Conservation (phyloP, 2,329 filamentous ascomycete genomes). For the Fusarium vanettenii region DNA sequence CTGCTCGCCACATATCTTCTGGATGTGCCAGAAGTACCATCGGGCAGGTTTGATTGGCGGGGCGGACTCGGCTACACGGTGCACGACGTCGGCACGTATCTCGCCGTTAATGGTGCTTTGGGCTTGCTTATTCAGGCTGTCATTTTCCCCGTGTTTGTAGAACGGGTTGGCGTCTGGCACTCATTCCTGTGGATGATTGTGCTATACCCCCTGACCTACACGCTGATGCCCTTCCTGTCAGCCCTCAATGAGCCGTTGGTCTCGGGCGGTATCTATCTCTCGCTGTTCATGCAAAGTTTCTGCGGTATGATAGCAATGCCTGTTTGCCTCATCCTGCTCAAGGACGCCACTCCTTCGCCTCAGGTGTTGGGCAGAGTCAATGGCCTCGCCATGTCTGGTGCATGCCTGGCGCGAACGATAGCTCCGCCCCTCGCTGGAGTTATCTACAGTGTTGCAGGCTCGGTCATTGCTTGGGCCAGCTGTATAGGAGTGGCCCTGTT, state of each 20-base stretch:
- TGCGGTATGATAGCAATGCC: constrained; percentile 77
- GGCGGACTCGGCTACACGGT: constrained; percentile 76
- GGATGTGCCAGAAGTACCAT: constrained; percentile 44
- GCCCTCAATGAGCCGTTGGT: constrained; percentile 65
- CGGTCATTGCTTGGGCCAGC: constrained; percentile 56
- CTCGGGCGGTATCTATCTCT: constrained; percentile 73
- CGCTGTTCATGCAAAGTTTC: constrained; percentile 73
- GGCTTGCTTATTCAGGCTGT: constrained; percentile 79
- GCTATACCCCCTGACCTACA: constrained; percentile 74
- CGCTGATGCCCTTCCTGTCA: constrained; percentile 75
- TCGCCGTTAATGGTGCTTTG: constrained; percentile 77
- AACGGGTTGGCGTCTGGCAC: constrained; percentile 74
- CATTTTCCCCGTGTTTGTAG: constrained; percentile 74
- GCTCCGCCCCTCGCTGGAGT: constrained; percentile 76
- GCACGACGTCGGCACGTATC: constrained; percentile 74
- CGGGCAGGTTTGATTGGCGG: constrained; percentile 53
- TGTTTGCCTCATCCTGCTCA: constrained; percentile 76
- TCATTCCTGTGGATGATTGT: constrained; percentile 74
- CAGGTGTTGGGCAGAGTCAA: constrained; percentile 77
- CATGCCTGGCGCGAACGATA: constrained; percentile 77
- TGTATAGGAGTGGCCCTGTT: constrained; percentile 44
- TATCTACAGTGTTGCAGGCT: constrained; percentile 71
- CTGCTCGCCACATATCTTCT: constrained; percentile 58
- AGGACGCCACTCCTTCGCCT: constrained; percentile 74
- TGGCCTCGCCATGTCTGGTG: constrained; percentile 76